These are phyloP conservation scores for Falciphora oryzae DNA, from an alignment of 2,329 filamentous ascomycete species.

Conservation along the genomic window DNA sequence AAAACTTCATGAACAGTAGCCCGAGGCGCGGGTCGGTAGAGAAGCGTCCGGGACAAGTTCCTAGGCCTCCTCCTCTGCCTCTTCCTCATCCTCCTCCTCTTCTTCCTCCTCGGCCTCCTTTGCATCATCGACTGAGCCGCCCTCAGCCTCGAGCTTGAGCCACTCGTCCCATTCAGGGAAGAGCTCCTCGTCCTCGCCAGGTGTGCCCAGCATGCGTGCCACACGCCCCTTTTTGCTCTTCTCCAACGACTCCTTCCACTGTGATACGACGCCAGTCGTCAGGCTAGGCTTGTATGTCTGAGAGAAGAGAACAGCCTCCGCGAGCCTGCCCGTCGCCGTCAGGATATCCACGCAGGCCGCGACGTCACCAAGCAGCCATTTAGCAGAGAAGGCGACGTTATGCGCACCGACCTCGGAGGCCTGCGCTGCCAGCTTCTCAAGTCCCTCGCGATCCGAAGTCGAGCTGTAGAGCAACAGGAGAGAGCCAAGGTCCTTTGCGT, in stretches of 20 bases:
- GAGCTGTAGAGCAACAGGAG: constrained; percentile 84
- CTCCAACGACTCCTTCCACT: constrained; percentile 82
- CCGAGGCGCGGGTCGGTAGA: neutral
- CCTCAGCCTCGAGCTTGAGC: constrained; percentile 71
- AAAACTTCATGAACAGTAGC: neutral
- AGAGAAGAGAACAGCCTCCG: constrained; percentile 85
- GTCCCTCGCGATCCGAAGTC: constrained; percentile 70
- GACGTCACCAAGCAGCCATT: constrained; percentile 82
- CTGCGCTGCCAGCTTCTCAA: constrained; percentile 65
- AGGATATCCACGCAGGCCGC: constrained; percentile 77
- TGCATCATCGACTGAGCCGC: constrained; percentile 36
- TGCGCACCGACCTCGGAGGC: constrained; percentile 73
- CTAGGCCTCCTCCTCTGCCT: constrained; percentile 12
- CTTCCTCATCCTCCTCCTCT: constrained; percentile 19
- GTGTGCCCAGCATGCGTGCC: constrained; percentile 74
- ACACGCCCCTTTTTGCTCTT: constrained; percentile 82
- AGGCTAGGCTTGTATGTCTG: constrained; percentile 92
- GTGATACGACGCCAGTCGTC: constrained; percentile 58
- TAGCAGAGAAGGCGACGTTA: constrained; percentile 87
- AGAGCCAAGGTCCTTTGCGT: constrained; percentile 86
- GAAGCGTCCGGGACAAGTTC: constrained; percentile 4
- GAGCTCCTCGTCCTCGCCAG: constrained; percentile 76
- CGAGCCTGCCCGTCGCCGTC: constrained; percentile 67
- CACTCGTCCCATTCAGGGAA: constrained; percentile 98
- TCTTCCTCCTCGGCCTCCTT: constrained; percentile 21